Base-by-base conservation (phyloP, 1,284 basidiomycete genomes). In the Porodaedalea pini region DNA sequence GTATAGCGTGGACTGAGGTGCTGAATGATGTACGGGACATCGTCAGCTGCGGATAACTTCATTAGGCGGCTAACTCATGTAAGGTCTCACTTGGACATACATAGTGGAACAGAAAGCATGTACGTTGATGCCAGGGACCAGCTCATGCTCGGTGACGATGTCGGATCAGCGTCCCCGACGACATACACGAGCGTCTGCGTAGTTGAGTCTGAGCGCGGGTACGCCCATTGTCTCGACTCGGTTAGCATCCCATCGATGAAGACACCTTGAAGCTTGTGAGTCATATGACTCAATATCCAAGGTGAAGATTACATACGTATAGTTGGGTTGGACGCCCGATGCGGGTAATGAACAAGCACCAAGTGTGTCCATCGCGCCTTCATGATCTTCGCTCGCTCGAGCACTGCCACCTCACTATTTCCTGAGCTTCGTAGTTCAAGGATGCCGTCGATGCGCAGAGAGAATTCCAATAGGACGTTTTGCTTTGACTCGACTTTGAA, bases 1-100 rank as follows among this genome's bases (percentile, higher is more conserved):
- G 73, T 74, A 61, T 92, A 92, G 34, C 85, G 80, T 2, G 88
- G 87, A 1, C 88, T 86, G 10, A 92, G 79, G 64, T 90, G 86
- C 64, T 90, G 85, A 21, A 90, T 77, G 49, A 91, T 76, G 19
- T 85, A 78, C 4, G 82, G 81, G 2, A 89, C 66, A 56, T 86
- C 85, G 54, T 90, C 83, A 8, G 75, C 85, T 85, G 59, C 3
- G 49, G 4, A 4, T 55, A 32, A 51, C 34, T 17, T 39, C 25
- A 19, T 47, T n/a, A 47, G 29, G 7, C 31, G 45, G 13, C 5
- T 11, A 4, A 11, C 15, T n/a, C 10, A 47, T 13, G 6, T 13
- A 8, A 15, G 5, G 4, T n/a, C 21, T 13, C n/a, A n/a, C 10
- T 4, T 17, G 43, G 17, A 64, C 69, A 58, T 65, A 88, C 88